phyloP scores from a whole-genome alignment of 805 yeast species.

The Candida multigemmis region DNA sequence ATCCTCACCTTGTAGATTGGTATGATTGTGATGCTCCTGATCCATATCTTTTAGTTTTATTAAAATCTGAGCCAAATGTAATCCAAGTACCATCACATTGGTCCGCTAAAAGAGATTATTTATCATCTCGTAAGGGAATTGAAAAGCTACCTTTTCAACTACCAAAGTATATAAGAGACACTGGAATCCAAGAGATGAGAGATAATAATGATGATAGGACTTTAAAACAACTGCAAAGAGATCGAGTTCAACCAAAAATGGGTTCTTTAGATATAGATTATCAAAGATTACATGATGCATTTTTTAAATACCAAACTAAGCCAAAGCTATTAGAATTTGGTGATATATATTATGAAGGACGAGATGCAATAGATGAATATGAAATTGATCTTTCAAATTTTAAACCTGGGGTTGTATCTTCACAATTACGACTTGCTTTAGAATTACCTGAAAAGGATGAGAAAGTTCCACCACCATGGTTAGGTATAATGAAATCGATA shows the following conservation, averaged over 20 bases:
- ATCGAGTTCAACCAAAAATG: conserved; percentile 82
- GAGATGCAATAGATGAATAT: conserved; percentile 41
- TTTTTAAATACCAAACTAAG: conserved; percentile 70
- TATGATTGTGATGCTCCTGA: conserved; percentile 78
- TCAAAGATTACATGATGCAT: conserved; percentile 73
- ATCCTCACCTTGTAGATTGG: conserved; percentile 81
- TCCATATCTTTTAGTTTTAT: conserved; percentile 53
- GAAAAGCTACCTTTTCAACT: conserved; percentile 67
- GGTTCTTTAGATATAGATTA: conserved; percentile 83
- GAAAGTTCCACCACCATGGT: conserved; percentile 69
- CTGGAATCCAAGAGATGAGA: conserved; percentile 86
- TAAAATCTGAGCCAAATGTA: conserved; percentile 57
- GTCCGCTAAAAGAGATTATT: conserved; percentile 69
- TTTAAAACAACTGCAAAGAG: conserved; percentile 67
- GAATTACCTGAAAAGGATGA: conserved; percentile 45
- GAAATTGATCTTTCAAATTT: conserved; percentile 23
- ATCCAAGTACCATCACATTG: conserved; percentile 82
- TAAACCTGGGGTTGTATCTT: conserved; percentile 64
- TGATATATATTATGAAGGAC: conserved; percentile 72
- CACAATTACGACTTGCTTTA: conserved; percentile 55
- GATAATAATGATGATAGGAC: conserved; percentile 48
- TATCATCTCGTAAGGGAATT: conserved; percentile 55
- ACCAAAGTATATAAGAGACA: conserved; percentile 69
- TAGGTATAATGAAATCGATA: conserved; percentile 49
- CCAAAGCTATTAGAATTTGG: conserved; percentile 68